A percentile compares a stretch with the other conserved stretches of the same genome.
phyloP scores from a whole-genome alignment of 495 filamentous ascomycete species.

The Jackrogersella multiformis region DNA sequence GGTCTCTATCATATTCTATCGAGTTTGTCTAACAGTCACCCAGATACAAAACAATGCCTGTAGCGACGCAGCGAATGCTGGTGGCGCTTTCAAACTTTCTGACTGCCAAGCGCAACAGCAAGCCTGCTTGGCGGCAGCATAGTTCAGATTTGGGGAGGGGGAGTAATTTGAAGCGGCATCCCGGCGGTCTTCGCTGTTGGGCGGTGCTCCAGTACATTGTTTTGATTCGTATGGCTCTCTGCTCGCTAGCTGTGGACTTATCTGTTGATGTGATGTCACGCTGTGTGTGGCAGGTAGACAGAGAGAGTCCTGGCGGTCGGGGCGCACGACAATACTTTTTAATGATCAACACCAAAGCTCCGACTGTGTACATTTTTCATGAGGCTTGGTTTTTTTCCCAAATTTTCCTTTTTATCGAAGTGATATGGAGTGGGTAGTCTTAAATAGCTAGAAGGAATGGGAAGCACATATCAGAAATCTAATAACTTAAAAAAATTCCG shows the following conservation, averaged over 20 bases:
- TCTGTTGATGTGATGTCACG: constrained; percentile 35
- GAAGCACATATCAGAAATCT: constrained; percentile 39
- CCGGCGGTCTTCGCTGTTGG: neutral
- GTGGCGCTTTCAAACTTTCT: constrained; percentile 45
- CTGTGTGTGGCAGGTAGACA: constrained; percentile 41
- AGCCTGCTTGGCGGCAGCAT: constrained; percentile 29
- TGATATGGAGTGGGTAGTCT: constrained; percentile 35
- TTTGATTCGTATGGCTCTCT: constrained; percentile 39
- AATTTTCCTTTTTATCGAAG: constrained; percentile 25
- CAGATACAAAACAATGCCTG: constrained; percentile 63
- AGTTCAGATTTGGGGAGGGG: constrained; percentile 16
- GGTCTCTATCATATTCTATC: neutral
- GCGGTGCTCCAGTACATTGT: constrained; percentile 23
- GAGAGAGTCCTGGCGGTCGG: constrained; percentile 34
- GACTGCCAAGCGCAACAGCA: constrained; percentile 57
- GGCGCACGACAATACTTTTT: constrained; percentile 40
- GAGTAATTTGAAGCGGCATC: constrained; percentile 22
- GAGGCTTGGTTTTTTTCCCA: constrained; percentile 32
- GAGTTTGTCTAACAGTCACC: constrained; percentile 26
- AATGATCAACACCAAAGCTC: constrained; percentile 42
- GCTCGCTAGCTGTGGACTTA: constrained; percentile 7
- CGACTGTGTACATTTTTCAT: constrained; percentile 36
- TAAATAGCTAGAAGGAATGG: constrained; percentile 41
- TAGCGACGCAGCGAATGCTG: constrained; percentile 56
- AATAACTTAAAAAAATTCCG: neutral